phyloP scores from a whole-genome alignment of 192 early-diverging fungal genomes.

The Backusella macrospora region DNA sequence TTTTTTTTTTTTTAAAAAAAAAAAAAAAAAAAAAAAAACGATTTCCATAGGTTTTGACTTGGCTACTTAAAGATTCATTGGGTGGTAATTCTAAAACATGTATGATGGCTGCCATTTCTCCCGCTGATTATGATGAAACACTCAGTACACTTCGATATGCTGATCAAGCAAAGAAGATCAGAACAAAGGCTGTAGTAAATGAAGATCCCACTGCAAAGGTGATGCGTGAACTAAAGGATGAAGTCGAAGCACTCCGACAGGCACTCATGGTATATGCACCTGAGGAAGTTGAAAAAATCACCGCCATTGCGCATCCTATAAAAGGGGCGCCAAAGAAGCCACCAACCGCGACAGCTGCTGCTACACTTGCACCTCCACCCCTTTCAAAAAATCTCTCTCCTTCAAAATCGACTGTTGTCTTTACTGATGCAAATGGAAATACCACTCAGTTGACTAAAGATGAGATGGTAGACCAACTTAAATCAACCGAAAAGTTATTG shows the following conservation, averaged over 20 bases:
- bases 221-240: conserved; percentile 83
- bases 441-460: conserved; percentile 46
- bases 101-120: conserved; percentile 82
- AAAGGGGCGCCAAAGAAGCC: not conserved
- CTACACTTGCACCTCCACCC: not conserved
- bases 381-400: not conserved
- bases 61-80: conserved; percentile 82
- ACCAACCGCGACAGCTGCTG: not conserved
- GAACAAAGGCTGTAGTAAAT: conserved; percentile 90
- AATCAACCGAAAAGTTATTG: conserved; percentile 85
- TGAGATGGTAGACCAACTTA: conserved; percentile 77
- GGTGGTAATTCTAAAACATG: conserved; percentile 85
- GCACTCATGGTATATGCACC: conserved; percentile 52
- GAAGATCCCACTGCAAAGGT: conserved; percentile 81
- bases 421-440: conserved; percentile 47
- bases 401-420: conserved; percentile 37
- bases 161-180: conserved; percentile 88
- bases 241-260: conserved; percentile 66
- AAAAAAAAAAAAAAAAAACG: conserved; percentile 22
- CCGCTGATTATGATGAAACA: conserved; percentile 75
- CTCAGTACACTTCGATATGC: conserved; percentile 88
- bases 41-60: conserved; percentile 66
- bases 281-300: conserved; percentile 33
- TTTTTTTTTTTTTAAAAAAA: conserved; percentile 23
- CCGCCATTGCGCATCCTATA: conserved; percentile 9